Base-by-base conservation (phyloP, 352 stramenopile species). In the Phytopythium kandeliae region DNA sequence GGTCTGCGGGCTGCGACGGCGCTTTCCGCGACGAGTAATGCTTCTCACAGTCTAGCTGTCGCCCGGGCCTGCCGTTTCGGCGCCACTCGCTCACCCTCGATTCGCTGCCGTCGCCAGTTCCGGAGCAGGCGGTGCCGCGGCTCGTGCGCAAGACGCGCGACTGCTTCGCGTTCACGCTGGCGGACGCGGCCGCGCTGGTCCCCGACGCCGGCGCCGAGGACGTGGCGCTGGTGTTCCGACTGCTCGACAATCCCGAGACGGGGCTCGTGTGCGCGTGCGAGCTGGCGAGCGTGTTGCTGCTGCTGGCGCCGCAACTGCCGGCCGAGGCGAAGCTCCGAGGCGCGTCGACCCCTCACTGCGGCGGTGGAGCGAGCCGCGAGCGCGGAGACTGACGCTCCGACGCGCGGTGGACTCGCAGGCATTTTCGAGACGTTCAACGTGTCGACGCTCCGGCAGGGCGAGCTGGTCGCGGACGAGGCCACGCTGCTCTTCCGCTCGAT, bases 401-500 rank as follows among this genome's bases (percentile, higher is more conserved):
- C n/a, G n/a, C n/a, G 30, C 10, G 43, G 0, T 12, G 17, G 13
- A 10, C 45, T 11, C 31, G n/a, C 40, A 71, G 65, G 36, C 0
- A 57, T 74, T 13, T 74, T 71, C 43, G 26, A 62, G 7, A 42
- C 63, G 30, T 74, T 74, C 40, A 74, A 74, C 34, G 52, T 60
- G 17, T 67, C 62, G 21, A 67, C 55, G 33, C 56, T 67, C 48
- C 64, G 57, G 12, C 36, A 50, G 24, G 65, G 59, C 7, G 38
- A 68, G 36, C 36, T 74, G 40, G 57, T 63, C 1, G 56, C 48
- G 34, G 65, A 74, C 26, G 65, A 71, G 65, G 55, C 58, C 26
- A 74, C 47, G 15, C 41, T 74, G 37, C 44, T 74, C 15, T 60
- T 68, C 22, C 58, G 65, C 34, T 62, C 62, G 21, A 33, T 68